phyloP scores from a whole-genome alignment of 306 rosid species.

The Hylodesmum podocarpum region DNA sequence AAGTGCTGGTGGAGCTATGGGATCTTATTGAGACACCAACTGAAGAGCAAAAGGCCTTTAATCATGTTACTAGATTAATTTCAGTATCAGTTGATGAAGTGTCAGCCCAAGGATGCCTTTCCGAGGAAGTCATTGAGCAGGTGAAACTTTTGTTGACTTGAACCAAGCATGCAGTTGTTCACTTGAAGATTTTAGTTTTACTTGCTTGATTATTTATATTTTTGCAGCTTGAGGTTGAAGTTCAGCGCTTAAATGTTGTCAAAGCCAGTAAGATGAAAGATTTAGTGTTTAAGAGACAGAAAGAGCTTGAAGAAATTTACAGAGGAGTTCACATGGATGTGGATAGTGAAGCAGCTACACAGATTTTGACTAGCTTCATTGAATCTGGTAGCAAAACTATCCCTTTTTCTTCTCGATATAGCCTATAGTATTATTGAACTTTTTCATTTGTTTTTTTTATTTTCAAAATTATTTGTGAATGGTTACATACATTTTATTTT shows the following conservation, averaged over 20 bases:
- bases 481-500: background rate
- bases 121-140: constrained; percentile 69
- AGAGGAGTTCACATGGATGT: constrained; percentile 84
- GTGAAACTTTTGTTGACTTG: constrained; percentile 38
- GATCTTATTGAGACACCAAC: constrained; percentile 75
- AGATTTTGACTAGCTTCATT: constrained; percentile 58
- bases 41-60: constrained; percentile 62
- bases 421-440: background rate
- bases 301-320: constrained; percentile 80
- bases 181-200: background rate
- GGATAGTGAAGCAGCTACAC: constrained; percentile 63
- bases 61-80: constrained; percentile 55
- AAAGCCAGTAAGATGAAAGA: constrained; percentile 86
- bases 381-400: constrained; percentile 63
- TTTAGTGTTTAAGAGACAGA: constrained; percentile 80
- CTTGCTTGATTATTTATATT: constrained; percentile 15
- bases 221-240: constrained; percentile 65
- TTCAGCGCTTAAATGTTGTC: constrained; percentile 65
- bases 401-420: background rate
- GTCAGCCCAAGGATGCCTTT: constrained; percentile 66
- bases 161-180: constrained; percentile 15
- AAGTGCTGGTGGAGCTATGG: constrained; percentile 63
- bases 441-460: background rate
- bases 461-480: background rate
- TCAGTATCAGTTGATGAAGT: constrained; percentile 70